Evolutionary conservation across 306 rosid genomes (phyloP), one percentile per base, ranked within the genome.

Genomic region (Crataegus laevigata): DNA sequence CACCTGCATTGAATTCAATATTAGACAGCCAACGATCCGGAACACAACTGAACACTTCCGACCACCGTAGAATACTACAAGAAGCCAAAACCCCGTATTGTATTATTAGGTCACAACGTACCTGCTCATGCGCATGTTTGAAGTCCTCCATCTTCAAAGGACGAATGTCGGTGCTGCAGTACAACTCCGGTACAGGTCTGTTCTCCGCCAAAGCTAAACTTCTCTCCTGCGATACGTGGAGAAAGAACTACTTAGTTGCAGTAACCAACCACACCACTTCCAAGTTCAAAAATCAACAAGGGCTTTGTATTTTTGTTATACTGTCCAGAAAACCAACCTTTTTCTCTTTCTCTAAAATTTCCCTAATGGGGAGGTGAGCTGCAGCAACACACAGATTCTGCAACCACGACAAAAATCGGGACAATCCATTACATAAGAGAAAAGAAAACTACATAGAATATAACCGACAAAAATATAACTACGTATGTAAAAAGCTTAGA

Each of bases 341-440:
- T 81, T 91, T 94, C 82, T 94, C 98, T 87, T 84, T 94, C 83
- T 87, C 94, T 87, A 94, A 88, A 66, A 94, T 90, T 71, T 94
- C 97, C 83, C 94, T 79, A 42, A 94, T 94, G 76, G 98, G 96
- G 51, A 89, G 90, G 69, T 91, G 91, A 68, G 98, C 98, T 62
- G 97, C 96, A 34, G 96, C 84, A 52, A 91, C 91, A 79, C 98
- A 94, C 1, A 94, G 82, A 85, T 91, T 94, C 98, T 94, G 91
- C 88, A 88, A 73, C 43, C 72, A 80, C 84, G 64, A 72, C 80
- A 68, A 83, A 78, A 7, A 47, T 50, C 2, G 12, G 22, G 19
- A 5, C 25, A 42, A 26, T 38, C 58, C 13, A 54, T 4, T 13
- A 38, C 65, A 66, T 57, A 38, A 28, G 2, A 36, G 40, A 7